Conservation (phyloP, 1,284 basidiomycete genomes). For the Pseudozyma hubeiensis region DNA sequence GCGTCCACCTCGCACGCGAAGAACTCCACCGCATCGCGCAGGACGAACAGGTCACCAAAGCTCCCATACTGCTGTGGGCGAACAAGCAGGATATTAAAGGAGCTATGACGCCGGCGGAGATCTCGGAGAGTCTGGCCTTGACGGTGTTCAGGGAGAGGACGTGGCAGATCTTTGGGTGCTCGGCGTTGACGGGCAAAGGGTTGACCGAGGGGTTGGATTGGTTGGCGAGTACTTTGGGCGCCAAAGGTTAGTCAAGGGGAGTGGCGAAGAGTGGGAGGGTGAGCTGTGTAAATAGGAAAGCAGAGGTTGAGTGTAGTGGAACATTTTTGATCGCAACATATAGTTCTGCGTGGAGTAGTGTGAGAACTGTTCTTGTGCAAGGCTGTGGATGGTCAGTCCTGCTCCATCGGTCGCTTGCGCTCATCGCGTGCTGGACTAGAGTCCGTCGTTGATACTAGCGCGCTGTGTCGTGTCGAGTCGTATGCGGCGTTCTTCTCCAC, state of each 20-base stretch:
- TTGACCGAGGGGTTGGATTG: constrained; percentile 65
- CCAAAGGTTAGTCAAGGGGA: constrained; percentile 25
- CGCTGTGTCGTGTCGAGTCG: too few relatives aligned
- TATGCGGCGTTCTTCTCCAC: constrained; percentile 5
- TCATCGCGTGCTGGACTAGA: too few relatives aligned
- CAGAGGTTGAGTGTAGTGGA: too few relatives aligned
- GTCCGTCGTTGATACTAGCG: not conserved
- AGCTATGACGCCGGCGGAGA: constrained; percentile 70
- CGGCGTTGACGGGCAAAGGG: constrained; percentile 70
- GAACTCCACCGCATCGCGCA: constrained; percentile 70
- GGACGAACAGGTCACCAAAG: constrained; percentile 68
- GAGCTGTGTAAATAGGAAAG: too few relatives aligned
- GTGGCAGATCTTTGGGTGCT: constrained; percentile 73
- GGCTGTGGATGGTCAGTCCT: too few relatives aligned
- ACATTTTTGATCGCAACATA: too few relatives aligned
- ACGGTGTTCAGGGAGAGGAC: constrained; percentile 71
- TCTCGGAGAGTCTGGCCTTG: constrained; percentile 71
- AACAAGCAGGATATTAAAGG: constrained; percentile 72
- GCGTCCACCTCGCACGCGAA: constrained; percentile 70
- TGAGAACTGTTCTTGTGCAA: too few relatives aligned
- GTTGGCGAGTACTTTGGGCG: constrained; percentile 57
- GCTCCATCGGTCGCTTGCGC: too few relatives aligned
- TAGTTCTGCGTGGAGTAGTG: too few relatives aligned
- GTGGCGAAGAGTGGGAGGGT: too few relatives aligned
- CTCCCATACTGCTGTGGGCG: constrained; percentile 71